These are phyloP conservation scores for Cyclotella choctawhatcheeana DNA, from an alignment of 108 stramenopile genomes.

Conservation along the genomic window DNA sequence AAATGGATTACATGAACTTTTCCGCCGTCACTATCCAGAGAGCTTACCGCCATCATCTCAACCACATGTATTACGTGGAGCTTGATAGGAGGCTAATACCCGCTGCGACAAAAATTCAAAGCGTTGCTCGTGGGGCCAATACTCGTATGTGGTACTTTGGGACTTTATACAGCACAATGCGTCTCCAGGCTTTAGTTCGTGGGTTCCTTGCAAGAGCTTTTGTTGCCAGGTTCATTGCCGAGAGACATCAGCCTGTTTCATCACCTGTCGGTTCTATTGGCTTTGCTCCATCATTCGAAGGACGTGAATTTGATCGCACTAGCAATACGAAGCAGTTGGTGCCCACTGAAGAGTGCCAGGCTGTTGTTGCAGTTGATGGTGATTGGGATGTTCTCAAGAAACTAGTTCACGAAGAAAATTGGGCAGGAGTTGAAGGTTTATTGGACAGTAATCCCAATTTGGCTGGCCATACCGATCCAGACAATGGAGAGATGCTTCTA, in stretches of 20 bases:
- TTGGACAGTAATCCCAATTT: conserved; percentile 84
- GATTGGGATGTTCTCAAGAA: not conserved
- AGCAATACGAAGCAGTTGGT: conserved; percentile 23
- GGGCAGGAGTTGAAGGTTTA: conserved; percentile 87
- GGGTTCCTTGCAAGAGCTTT: conserved; percentile 39
- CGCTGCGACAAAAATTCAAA: conserved; percentile 42
- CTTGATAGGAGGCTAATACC: conserved; percentile 46
- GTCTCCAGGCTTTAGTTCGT: conserved; percentile 48
- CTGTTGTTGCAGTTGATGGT: not conserved
- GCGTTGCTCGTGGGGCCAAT: conserved; percentile 47
- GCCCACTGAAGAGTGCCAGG: not conserved
- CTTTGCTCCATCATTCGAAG: conserved; percentile 15
- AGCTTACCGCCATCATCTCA: conserved; percentile 28
- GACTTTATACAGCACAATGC: conserved; percentile 46
- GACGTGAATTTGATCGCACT: conserved; percentile 2
- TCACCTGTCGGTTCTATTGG: conserved; percentile 41
- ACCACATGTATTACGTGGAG: conserved; percentile 47
- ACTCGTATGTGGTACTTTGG: conserved; percentile 52
- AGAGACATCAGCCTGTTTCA: conserved; percentile 41
- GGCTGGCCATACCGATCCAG: conserved; percentile 68
- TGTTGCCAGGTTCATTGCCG: conserved; percentile 18
- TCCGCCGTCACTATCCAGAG: conserved; percentile 44
- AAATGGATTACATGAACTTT: conserved; percentile 45
- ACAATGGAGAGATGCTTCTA: conserved; percentile 79
- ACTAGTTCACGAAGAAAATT: conserved; percentile 72